A percentile compares a stretch with the other conserved stretches of the same genome.
These are phyloP conservation scores for Bruguiera hainesii DNA, from an alignment of 441 rosid species.

Conservation along the genomic window DNA sequence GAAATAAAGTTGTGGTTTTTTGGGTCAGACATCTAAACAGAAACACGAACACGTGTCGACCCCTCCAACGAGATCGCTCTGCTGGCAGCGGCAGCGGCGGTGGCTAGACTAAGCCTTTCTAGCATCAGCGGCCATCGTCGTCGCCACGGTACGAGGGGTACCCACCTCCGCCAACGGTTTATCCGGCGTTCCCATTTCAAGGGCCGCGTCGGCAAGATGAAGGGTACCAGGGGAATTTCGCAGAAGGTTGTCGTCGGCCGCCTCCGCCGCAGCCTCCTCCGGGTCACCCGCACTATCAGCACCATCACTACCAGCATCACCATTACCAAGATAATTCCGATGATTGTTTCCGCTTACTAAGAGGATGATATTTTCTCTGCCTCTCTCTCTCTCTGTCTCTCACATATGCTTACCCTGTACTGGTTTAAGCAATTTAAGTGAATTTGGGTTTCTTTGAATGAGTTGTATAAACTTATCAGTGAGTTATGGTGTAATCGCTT, in stretches of 20 bases:
- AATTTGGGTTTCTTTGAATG: too few relatives aligned
- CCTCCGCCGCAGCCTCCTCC: slow-evolving; percentile 48
- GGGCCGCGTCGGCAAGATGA: slow-evolving; percentile 54
- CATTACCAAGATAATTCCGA: slow-evolving; percentile 44
- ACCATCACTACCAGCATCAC: slow-evolving; percentile 44
- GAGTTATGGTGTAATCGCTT: too few relatives aligned
- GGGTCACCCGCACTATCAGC: slow-evolving; percentile 34
- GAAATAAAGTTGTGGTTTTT: too few relatives aligned
- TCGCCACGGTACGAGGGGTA: slow-evolving; percentile 48
- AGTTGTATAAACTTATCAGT: too few relatives aligned
- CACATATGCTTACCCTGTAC: too few relatives aligned
- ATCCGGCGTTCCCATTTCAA: slow-evolving; percentile 53
- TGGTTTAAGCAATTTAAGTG: too few relatives aligned
- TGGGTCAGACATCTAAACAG: too few relatives aligned
- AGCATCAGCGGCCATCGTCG: neutral
- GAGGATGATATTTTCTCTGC: slow-evolving; percentile 53
- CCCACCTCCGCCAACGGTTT: slow-evolving; percentile 46
- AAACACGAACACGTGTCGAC: neutral
- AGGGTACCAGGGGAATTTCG: slow-evolving; percentile 87
- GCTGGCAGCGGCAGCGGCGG: too few relatives aligned
- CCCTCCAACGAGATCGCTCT: too few relatives aligned
- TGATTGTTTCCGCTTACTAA: slow-evolving; percentile 58
- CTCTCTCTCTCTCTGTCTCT: neutral
- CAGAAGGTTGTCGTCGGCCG: slow-evolving; percentile 42
- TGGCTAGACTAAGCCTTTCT: slow-evolving; percentile 31